Evolutionary conservation across 2,329 filamentous ascomycete genomes (phyloP).

Genomic region (Claviceps spartinae): DNA sequence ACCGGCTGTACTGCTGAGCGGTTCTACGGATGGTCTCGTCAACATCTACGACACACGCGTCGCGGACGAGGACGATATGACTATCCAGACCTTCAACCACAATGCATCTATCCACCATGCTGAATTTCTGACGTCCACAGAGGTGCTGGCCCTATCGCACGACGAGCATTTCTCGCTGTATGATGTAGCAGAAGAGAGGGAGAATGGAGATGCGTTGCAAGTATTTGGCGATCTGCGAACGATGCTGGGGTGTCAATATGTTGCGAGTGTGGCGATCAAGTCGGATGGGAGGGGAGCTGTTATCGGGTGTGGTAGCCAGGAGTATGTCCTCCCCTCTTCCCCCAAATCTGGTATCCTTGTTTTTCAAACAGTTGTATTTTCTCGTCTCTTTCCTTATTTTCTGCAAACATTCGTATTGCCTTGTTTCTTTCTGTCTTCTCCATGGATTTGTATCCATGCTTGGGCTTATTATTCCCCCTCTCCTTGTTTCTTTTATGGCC

Average conservation of each 20-base stretch:
- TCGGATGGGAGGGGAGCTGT: constrained; percentile 43
- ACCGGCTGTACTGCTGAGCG: constrained; percentile 53
- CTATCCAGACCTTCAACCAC: constrained; percentile 68
- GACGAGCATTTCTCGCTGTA: constrained; percentile 69
- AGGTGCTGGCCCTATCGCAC: constrained; percentile 61
- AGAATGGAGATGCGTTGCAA: constrained; percentile 39
- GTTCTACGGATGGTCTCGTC: constrained; percentile 67
- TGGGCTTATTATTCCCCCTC: no score
- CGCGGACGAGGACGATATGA: constrained; percentile 61
- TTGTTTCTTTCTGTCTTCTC: not conserved
- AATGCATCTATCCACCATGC: constrained; percentile 61
- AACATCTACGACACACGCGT: constrained; percentile 62
- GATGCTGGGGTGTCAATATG: constrained; percentile 57
- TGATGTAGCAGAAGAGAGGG: constrained; percentile 49
- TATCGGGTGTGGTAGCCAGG: constrained; percentile 52
- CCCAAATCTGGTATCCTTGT: not conserved
- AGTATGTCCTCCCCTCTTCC: constrained; percentile 32
- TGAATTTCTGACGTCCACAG: constrained; percentile 49
- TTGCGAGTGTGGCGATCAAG: constrained; percentile 52
- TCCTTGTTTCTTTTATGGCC: not conserved
- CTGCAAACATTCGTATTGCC: not conserved
- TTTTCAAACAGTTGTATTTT: no score
- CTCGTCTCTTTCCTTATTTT: no score
- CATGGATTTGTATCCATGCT: no score
- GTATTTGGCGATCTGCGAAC: constrained; percentile 58